Percentiles rank a stretch among this genome's conserved stretches.
Evolutionary conservation across 768 basidiomycete genomes (phyloP).

Genomic region (Boletus rubroflammeus): DNA sequence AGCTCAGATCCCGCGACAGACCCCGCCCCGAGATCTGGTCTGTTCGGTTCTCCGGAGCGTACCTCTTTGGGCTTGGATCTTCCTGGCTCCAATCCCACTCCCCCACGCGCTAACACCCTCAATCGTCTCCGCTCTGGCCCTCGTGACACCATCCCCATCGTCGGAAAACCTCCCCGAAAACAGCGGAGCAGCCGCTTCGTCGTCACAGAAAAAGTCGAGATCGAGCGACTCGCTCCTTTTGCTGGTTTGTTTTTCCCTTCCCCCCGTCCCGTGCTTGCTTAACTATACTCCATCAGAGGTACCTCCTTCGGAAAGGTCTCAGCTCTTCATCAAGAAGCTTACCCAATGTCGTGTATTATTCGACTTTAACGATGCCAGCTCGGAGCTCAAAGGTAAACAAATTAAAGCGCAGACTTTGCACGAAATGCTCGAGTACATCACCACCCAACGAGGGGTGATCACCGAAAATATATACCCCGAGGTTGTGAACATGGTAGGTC

Average conservation of each 20-base stretch:
- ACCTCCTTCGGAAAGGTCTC: conserved; percentile 79
- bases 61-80: conserved; percentile 47
- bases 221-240: conserved; percentile 91
- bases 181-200: conserved; percentile 97
- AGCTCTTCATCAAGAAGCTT: conserved; percentile 91
- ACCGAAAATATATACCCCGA: conserved; percentile 98
- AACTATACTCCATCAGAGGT: conserved; percentile 57
- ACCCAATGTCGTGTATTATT: conserved; percentile 96
- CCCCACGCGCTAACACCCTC: conserved; percentile 65
- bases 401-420: conserved; percentile 97
- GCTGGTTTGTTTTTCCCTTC: conserved; percentile 46
- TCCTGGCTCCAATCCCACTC: conserved; percentile 42
- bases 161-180: conserved; percentile 94
- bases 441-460: conserved; percentile 92
- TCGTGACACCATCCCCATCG: conserved; percentile 95
- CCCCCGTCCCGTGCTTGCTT: conserved; percentile 7
- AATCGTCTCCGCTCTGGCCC: conserved; percentile 77
- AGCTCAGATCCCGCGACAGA: conserved; percentile 65
- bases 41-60: conserved; percentile 46
- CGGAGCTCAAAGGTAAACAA: conserved; percentile 95
- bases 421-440: conserved; percentile 99
- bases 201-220: conserved; percentile 93
- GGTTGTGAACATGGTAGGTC: conserved; percentile 92
- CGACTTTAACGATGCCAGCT: conserved; percentile 97
- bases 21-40: conserved; percentile 38